Evolutionary conservation across 148 eudicot species (phyloP).

Genomic region (Silene conica): DNA sequence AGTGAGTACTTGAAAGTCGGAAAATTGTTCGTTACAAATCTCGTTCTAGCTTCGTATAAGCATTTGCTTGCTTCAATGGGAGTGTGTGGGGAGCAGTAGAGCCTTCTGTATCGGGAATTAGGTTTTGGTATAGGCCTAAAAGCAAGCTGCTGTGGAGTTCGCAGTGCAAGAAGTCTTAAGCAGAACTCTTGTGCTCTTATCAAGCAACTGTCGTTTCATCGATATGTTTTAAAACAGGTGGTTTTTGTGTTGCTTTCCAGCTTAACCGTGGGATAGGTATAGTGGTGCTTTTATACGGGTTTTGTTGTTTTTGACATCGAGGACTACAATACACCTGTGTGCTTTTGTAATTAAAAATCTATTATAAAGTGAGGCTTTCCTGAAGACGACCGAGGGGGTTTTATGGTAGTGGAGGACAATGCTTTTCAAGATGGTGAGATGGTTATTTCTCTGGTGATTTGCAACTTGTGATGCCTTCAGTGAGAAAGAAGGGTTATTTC

Average conservation of each 20-base stretch:
- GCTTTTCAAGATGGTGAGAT: neutral
- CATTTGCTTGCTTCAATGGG: neutral
- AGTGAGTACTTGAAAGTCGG: neutral
- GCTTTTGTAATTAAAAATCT: too few species aligned
- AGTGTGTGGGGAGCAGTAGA: neutral
- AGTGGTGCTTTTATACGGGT: neutral
- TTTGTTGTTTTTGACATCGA: neutral
- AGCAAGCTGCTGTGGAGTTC: neutral
- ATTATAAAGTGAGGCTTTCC: neutral
- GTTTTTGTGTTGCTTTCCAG: neutral
- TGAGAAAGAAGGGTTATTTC: neutral
- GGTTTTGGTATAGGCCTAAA: neutral
- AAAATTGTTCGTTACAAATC: neutral
- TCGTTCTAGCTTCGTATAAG: neutral
- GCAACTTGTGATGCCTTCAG: neutral
- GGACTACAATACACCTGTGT: too few species aligned
- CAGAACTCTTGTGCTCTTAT: neutral
- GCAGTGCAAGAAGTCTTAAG: neutral
- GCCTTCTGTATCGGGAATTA: neutral
- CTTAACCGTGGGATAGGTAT: neutral
- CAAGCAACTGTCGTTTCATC: neutral
- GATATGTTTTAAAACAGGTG: neutral
- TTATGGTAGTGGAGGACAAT: too few species aligned
- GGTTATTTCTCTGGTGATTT: neutral
- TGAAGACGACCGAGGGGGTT: neutral